These are phyloP conservation scores for Aspergillus coremiiformis DNA, from an alignment of 495 filamentous ascomycete genomes.

Conservation along the genomic window DNA sequence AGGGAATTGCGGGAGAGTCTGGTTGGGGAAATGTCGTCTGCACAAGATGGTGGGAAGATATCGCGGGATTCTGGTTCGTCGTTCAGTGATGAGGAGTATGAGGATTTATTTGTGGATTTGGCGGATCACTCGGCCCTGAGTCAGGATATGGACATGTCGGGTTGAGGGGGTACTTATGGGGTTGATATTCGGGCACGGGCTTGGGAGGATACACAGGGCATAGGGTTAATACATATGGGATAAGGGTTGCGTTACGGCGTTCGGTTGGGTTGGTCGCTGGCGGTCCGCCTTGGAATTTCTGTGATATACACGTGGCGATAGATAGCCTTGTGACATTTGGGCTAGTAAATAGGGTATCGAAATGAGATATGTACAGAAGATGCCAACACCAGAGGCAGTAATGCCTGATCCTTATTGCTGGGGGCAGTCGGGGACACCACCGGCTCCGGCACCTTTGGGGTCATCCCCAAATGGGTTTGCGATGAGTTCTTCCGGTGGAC, in stretches of 20 bases:
- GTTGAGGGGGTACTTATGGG: not conserved
- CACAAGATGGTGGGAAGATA: not conserved
- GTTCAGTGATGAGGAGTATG: slow-evolving; percentile 52
- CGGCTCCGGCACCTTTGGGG: slow-evolving; percentile 21
- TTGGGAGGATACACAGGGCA: not conserved
- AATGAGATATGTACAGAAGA: slow-evolving; percentile 21
- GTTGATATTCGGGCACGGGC: not conserved
- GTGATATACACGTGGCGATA: not conserved
- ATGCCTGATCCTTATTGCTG: slow-evolving; percentile 25
- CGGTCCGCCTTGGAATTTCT: not conserved
- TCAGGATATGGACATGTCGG: slow-evolving; percentile 38
- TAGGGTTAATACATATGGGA: not conserved
- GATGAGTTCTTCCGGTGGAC: slow-evolving; percentile 82
- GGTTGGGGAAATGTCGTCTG: slow-evolving; percentile 6
- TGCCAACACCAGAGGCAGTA: not conserved
- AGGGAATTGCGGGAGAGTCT: slow-evolving; percentile 15
- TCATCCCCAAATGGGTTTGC: slow-evolving; percentile 55
- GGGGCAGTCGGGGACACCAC: slow-evolving; percentile 32
- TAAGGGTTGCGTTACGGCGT: not conserved
- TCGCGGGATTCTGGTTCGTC: slow-evolving; percentile 10
- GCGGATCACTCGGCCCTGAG: slow-evolving; percentile 14
- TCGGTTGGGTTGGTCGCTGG: not conserved
- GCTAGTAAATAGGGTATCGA: slow-evolving; percentile 2
- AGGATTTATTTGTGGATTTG: slow-evolving; percentile 42
- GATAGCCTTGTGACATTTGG: not conserved